These are phyloP conservation scores for Heterobasidion parviporum DNA, from an alignment of 1,284 basidiomycete species.

Conservation along the genomic window DNA sequence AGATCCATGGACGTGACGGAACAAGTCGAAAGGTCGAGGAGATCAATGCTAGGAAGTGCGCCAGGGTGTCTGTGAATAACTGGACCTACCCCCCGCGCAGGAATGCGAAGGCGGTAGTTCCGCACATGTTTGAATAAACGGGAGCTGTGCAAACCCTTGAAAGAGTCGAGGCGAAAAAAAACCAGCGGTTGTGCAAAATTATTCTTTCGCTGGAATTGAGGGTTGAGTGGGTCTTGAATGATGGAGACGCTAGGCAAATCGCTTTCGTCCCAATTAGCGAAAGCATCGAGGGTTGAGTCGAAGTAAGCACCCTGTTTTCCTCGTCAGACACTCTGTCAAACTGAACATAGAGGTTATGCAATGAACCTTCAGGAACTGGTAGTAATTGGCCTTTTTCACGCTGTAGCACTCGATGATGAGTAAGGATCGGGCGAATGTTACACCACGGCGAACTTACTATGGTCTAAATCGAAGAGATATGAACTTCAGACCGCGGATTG, in stretches of 20 bases:
- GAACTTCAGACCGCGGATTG: constrained; percentile 28
- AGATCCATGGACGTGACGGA: constrained; percentile 39
- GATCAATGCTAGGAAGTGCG: constrained; percentile 30
- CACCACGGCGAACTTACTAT: constrained; percentile 41
- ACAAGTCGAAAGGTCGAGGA: constrained; percentile 58
- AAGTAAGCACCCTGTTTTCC: constrained; percentile 54
- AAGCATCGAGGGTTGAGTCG: constrained; percentile 44
- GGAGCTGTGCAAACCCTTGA: constrained; percentile 39
- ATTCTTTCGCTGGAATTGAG: constrained; percentile 20
- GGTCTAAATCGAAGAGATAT: constrained; percentile 57
- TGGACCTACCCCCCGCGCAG: constrained; percentile 41
- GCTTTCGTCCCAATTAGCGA: constrained; percentile 49
- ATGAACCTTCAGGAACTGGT: constrained; percentile 55
- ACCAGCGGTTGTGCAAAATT: constrained; percentile 68
- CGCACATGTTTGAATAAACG: constrained; percentile 30
- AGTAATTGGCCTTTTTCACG: constrained; percentile 58
- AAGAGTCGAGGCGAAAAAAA: constrained; percentile 54
- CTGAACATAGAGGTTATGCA: background rate
- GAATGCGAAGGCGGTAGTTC: constrained; percentile 51
- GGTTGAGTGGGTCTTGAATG: constrained; percentile 53
- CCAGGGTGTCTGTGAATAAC: constrained; percentile 28
- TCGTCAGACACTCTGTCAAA: background rate
- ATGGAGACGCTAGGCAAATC: constrained; percentile 45
- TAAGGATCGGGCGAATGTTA: background rate
- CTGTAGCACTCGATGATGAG: constrained; percentile 24